Base-by-base conservation (phyloP, 805 yeast genomes). In the Yarrowia deformans region DNA sequence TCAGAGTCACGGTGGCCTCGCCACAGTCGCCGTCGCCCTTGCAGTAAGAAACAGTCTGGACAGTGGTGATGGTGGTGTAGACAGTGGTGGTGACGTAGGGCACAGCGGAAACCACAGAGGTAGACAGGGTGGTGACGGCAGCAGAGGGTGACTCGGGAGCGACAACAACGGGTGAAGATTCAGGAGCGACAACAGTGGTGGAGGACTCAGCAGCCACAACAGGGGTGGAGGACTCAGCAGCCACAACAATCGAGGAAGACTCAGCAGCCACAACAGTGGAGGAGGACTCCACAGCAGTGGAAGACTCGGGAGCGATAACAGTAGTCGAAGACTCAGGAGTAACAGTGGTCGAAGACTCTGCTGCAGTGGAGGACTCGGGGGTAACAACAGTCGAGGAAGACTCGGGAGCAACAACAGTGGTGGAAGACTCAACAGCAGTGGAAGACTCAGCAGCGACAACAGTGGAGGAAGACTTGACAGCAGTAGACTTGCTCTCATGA, bases 11-110 rank as follows among this genome's bases (percentile, higher is more conserved):
- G 42, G 56, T 52, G 42, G 56, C n/a, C 42, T 52, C 42, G 16
- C 56, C 56, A 35, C 56, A 52, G 3, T 52, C 56, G 29, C 42
- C 56, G 2, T 52, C n/a, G 10, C 5, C 32, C 55, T 50, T 50
- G 55, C 55, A 50, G 55, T 34, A 50, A 14, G 55, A 3, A 16
- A 50, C 55, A 40, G 55, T 50, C 55, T 50, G 55, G 55, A 40
- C 34, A 14, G 55, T 50, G 55, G 23, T 34, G 40, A 50, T 32
- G 23, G 55, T 34, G 14, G n/a, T n/a, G 40, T 18, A 48, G 12
- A 35, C 23, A 18, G 54, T 48, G 37, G 40, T 9, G 16, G 40
- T 39, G 2, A 8, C 16, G 40, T 2, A 3, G 6, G 37, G 37
- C 8, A 18, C 29, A n/a, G 19, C 23, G 48, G 49, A 12, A 14